phyloP scores from a whole-genome alignment of 108 stramenopile genomes.

The Bacterosira constricta region DNA sequence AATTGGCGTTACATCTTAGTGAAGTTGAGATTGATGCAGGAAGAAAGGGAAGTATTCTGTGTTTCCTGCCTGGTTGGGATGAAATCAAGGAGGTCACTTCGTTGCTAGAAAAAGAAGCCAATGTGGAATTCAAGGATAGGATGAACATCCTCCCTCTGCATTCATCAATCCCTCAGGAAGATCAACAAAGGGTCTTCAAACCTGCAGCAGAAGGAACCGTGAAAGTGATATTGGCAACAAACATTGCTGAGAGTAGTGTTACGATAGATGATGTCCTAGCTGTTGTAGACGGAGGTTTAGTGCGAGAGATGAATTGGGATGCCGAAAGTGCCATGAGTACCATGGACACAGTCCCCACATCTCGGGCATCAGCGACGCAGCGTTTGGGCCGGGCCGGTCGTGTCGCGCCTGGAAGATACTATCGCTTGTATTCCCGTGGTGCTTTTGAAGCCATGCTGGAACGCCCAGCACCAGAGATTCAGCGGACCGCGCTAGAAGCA shows the following conservation, averaged over 20 bases:
- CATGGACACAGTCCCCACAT: slow-evolving; percentile 92
- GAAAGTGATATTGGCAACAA: slow-evolving; percentile 95
- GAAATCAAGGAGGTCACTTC: slow-evolving; percentile 64
- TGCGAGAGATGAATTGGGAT: slow-evolving; percentile 94
- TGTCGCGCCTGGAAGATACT: slow-evolving; percentile 97
- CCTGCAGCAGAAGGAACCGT: slow-evolving; percentile 90
- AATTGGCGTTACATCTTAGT: slow-evolving; percentile 19
- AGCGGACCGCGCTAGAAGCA: slow-evolving; percentile 90
- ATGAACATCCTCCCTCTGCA: slow-evolving; percentile 95
- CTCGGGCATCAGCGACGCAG: slow-evolving; percentile 90
- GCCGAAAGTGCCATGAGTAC: slow-evolving; percentile 95
- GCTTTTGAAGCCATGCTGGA: slow-evolving; percentile 86
- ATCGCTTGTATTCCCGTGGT: slow-evolving; percentile 93
- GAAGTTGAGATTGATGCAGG: slow-evolving; percentile 19
- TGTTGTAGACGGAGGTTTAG: slow-evolving; percentile 98
- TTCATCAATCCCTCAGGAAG: slow-evolving; percentile 93
- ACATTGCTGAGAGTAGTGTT: slow-evolving; percentile 97
- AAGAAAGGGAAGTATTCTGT: slow-evolving; percentile 68
- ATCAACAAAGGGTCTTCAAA: slow-evolving; percentile 97
- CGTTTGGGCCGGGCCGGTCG: slow-evolving; percentile 93
- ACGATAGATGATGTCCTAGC: slow-evolving; percentile 99
- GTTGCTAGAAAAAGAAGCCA: slow-evolving; percentile 24
- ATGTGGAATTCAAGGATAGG: slow-evolving; percentile 85
- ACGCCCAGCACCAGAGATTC: slow-evolving; percentile 89
- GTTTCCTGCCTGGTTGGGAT: slow-evolving; percentile 87